phyloP scores from a whole-genome alignment of 2,329 filamentous ascomycete genomes.

The Penicillium sp. region DNA sequence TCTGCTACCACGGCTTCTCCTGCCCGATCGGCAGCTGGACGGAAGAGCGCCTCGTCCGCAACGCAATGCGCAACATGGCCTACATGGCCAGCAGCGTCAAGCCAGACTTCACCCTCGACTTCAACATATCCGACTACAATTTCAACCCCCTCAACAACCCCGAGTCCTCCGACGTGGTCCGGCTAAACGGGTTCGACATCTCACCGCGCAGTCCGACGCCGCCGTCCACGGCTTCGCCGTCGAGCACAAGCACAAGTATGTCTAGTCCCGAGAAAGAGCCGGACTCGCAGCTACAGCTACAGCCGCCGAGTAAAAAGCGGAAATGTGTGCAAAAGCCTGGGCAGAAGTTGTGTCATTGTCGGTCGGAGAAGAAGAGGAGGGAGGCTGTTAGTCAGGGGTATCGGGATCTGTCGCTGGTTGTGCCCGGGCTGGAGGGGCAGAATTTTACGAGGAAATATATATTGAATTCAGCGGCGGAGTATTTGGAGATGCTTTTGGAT shows the following conservation, averaged over 20 bases:
- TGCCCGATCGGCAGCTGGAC: constrained; percentile 24
- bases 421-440: constrained; percentile 17
- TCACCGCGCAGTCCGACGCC: constrained; percentile 5
- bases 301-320: constrained; percentile 13
- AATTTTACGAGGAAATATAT: constrained; percentile 24
- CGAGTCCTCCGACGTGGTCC: not conserved
- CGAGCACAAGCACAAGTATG: not conserved
- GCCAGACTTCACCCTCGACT: constrained; percentile 10
- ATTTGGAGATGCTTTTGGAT: constrained; percentile 9
- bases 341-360: constrained; percentile 24
- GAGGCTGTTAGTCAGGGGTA: constrained; percentile 20
- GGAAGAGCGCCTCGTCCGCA: constrained; percentile 21
- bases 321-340: constrained; percentile 24
- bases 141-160: not conserved
- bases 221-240: not conserved
- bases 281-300: not conserved
- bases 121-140: not conserved
- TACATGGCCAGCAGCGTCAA: constrained; percentile 14
- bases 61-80: constrained; percentile 24
- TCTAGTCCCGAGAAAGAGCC: not conserved
- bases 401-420: constrained; percentile 15
- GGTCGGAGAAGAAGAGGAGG: constrained; percentile 23
- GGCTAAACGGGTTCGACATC: constrained; percentile 8
- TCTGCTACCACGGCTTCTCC: constrained; percentile 26
- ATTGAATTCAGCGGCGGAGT: constrained; percentile 16